These are phyloP conservation scores for Puccinia polysora DNA, from an alignment of 1,284 basidiomycete species.

Conservation along the genomic window DNA sequence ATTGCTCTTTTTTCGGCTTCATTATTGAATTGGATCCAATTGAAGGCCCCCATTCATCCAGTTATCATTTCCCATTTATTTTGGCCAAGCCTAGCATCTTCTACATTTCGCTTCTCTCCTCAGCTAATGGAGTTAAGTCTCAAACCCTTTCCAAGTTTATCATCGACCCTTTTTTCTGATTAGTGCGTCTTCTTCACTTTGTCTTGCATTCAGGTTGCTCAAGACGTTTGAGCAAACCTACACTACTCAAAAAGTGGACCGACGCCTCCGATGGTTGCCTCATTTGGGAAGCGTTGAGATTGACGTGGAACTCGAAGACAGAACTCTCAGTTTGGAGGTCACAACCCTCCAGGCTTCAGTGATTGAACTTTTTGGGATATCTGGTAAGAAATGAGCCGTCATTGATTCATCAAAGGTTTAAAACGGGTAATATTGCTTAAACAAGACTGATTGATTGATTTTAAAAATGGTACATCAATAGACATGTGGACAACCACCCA, in stretches of 20 bases:
- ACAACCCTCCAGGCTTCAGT: slow-evolving; percentile 81
- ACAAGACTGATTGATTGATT: slow-evolving; percentile 1
- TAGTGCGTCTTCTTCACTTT: neutral
- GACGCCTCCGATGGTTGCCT: slow-evolving; percentile 76
- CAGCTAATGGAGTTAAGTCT: slow-evolving; percentile 21
- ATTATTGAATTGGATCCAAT: neutral
- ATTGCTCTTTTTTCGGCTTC: neutral
- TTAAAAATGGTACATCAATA: slow-evolving; percentile 54
- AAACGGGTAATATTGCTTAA: no score
- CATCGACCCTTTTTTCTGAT: neutral
- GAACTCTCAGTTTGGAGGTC: slow-evolving; percentile 68
- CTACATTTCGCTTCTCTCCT: slow-evolving; percentile 28
- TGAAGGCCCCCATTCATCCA: slow-evolving; percentile 68
- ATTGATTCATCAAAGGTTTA: slow-evolving; percentile 3
- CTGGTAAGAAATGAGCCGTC: slow-evolving; percentile 58
- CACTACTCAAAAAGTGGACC: slow-evolving; percentile 77
- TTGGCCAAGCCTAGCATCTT: slow-evolving; percentile 62
- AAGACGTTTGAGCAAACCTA: slow-evolving; percentile 71
- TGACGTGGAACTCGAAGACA: slow-evolving; percentile 72
- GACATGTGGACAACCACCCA: slow-evolving; percentile 67
- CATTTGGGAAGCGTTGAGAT: slow-evolving; percentile 75
- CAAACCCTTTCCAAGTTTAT: neutral
- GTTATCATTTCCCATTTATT: slow-evolving; percentile 86
- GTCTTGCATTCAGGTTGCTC: slow-evolving; percentile 60
- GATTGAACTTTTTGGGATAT: slow-evolving; percentile 74